Evolutionary conservation across 2,329 filamentous ascomycete genomes (phyloP), one percentile per base, ranked within the genome.

Genomic region (Colletotrichum aenigma): DNA sequence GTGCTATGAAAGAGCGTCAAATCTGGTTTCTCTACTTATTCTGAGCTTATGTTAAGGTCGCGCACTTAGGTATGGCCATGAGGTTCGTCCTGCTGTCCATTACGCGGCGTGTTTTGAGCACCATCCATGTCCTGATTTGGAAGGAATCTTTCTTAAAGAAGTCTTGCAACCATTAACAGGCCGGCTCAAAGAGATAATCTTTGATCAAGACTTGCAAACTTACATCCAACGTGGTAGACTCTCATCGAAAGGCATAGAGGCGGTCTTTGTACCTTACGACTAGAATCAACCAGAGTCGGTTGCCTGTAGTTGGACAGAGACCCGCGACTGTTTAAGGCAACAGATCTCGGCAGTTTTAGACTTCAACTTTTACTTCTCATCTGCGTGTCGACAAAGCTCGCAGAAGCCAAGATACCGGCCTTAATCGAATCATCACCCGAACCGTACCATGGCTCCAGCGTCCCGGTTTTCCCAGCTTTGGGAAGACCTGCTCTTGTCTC

Each of bases 41-140:
- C 26, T 26, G 26, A 26, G 26, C 26, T 26, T 26, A 26, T 6
- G 5, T 38, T 4, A 7, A 16, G 36, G 36, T 43, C 8, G 16
- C 36, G 36, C 0, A 43, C 36, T 1, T 43, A n/a, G 36, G 16
- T 1, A 18, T n/a, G 8, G 16, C 0, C 16, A 43, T 0, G 0
- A 43, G 36, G 16, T 43, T 43, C 18, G 36, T 16, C 16, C 0
- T 1, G 16, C 0, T 18, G 8, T 9, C 36, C 36, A n/a, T 10
- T 43, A 3, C 0, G 43, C 9, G 43, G 18, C 18, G 2, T 48
- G 3, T 48, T 0, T 21, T 1, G 43, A 21, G 10, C 10, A 10
- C 18, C 18, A 48, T 21, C 7, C 6, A 21, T 21, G 43, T 21
- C 9, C 18, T 2, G 9, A 21, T 3, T 6, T n/a, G 38, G 1